A percentile compares a stretch with the other conserved stretches of the same genome.
Evolutionary conservation across 768 basidiomycete species (phyloP).

Genomic region (Suillus subalutaceus): DNA sequence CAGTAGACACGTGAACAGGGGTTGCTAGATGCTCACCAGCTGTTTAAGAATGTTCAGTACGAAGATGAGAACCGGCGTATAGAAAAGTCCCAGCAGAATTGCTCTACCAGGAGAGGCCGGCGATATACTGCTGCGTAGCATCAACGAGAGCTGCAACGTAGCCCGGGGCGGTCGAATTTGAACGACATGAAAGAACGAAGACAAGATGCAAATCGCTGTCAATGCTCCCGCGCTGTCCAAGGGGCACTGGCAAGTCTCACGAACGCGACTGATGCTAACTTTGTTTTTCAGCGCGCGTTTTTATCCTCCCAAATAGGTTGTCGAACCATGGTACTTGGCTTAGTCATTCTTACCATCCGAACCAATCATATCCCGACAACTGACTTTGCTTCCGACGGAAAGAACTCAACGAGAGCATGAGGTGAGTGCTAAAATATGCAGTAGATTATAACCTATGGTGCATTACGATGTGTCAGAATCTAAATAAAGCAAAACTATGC

Average conservation of each 20-base stretch:
- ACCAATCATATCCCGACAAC: conserved; percentile 11
- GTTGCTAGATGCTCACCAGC: conserved; percentile 51
- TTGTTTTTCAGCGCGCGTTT: conserved; percentile 14
- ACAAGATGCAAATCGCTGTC: conserved; percentile 1
- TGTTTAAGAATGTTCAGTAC: conserved; percentile 79
- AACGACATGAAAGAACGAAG: conserved; percentile 27
- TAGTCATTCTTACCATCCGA: conserved; percentile 25
- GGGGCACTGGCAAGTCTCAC: conserved; percentile 5
- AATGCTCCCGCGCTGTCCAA: conserved; percentile 6
- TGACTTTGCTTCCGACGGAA: conserved; percentile 12
- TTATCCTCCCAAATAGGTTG: conserved; percentile 7
- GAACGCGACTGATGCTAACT: conserved; percentile 8
- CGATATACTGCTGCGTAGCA: conserved; percentile 22
- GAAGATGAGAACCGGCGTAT: conserved; percentile 68
- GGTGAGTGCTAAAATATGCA: neutral
- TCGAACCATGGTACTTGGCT: conserved; percentile 18
- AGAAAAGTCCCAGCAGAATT: conserved; percentile 51
- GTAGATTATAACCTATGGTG: neutral
- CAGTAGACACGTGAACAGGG: neutral
- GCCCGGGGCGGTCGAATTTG: conserved; percentile 29
- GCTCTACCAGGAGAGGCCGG: conserved; percentile 29
- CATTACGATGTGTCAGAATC: no score
- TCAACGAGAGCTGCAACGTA: conserved; percentile 27
- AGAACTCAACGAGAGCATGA: neutral
- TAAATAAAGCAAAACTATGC: neutral